A percentile compares a stretch with the other conserved stretches of the same genome.
These are phyloP conservation scores for Picea engelmannii DNA, from an alignment of 83 land plant genomes.

Conservation along the genomic window DNA sequence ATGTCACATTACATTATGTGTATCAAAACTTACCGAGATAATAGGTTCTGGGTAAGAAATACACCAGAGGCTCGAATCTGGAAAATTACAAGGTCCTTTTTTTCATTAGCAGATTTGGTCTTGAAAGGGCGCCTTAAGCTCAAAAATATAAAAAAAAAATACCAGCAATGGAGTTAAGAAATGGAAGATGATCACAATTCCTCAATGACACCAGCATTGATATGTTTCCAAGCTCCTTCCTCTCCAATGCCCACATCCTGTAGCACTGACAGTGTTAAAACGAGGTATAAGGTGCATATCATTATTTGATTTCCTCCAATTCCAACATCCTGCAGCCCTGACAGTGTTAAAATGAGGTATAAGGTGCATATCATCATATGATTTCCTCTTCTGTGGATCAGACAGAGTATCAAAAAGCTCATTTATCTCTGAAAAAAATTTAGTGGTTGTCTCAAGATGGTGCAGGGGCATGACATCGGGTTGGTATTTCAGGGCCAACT, in stretches of 20 bases:
- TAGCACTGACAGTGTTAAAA: background rate
- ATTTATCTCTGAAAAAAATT: constrained; percentile 13
- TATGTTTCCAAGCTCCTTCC: background rate
- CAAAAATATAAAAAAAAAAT: too few relatives aligned
- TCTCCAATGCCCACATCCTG: background rate
- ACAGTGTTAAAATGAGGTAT: background rate
- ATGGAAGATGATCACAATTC: background rate
- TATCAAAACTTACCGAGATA: too few relatives aligned
- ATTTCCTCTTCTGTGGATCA: constrained; percentile 12
- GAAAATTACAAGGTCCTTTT: too few relatives aligned
- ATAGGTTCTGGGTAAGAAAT: too few relatives aligned
- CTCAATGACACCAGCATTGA: background rate
- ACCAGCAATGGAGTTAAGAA: too few relatives aligned
- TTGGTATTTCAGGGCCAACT: constrained; percentile 11
- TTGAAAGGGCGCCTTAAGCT: too few relatives aligned
- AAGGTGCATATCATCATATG: background rate
- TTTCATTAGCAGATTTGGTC: too few relatives aligned
- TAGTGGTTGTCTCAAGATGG: background rate
- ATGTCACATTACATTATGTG: too few relatives aligned
- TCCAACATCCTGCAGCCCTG: too few relatives aligned
- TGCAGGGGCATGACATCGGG: background rate
- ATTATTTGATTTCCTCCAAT: constrained; percentile 9
- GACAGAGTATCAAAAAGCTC: constrained; percentile 16
- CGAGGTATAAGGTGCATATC: background rate
- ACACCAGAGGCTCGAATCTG: too few relatives aligned